Evolutionary conservation across 169 alveolate species (phyloP).

Genomic region (Neospora caninum): DNA sequence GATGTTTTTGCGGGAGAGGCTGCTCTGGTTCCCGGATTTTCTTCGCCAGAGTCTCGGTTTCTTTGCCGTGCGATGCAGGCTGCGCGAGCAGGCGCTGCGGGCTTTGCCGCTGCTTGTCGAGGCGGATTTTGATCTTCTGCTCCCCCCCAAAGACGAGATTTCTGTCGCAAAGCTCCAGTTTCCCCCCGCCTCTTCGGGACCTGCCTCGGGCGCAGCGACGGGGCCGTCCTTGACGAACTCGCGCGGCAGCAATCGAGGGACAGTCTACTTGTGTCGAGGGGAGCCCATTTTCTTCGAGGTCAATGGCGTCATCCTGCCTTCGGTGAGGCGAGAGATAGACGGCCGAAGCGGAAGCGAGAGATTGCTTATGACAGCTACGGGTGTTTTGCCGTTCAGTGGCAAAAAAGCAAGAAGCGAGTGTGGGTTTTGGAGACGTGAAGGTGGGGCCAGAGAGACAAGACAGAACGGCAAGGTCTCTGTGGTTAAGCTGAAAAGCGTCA

Average conservation of each 20-base stretch:
- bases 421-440: no score
- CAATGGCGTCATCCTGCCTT: constrained; percentile 57
- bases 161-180: background rate
- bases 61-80: constrained; percentile 26
- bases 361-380: no score
- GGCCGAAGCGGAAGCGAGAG: background rate
- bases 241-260: constrained; percentile 44
- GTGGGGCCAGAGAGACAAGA: no score
- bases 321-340: background rate
- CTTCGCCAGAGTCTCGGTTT: no score
- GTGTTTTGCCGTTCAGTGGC: no score
- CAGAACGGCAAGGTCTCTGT: no score
- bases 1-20: no score
- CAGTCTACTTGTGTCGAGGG: constrained; percentile 19
- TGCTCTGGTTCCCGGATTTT: no score
- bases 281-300: constrained; percentile 40
- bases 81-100: constrained; percentile 51
- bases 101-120: constrained; percentile 38
- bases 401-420: no score
- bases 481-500: no score
- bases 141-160: constrained; percentile 57
- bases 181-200: background rate
- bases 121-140: constrained; percentile 32
- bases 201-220: background rate
- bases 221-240: background rate